Evolutionary conservation across 495 filamentous ascomycete genomes (phyloP), one percentile per base, ranked within the genome.

Genomic region (Neurospora sp.): DNA sequence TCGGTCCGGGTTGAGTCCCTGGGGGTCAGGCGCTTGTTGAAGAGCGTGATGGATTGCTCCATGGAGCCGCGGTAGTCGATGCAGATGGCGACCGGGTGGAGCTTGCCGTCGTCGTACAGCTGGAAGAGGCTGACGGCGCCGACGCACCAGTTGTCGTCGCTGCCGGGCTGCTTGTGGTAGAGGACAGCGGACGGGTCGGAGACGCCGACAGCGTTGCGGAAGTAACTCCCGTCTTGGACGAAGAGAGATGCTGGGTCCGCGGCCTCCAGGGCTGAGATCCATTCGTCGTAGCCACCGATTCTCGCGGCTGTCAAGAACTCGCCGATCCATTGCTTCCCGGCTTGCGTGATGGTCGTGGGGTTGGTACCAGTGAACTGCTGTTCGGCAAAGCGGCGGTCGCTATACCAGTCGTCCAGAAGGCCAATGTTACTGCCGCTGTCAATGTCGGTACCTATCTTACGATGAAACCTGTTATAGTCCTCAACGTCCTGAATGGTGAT

Each of bases 351-450:
- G 16, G 85, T 86, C 12, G 80, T 82, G 18, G 85, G 85, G 73
- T 87, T 86, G 37, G 81, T 81, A 8, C 85, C 85, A 35, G 84
- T 87, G 73, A 87, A 83, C 27, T 79, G 76, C 73, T 86, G 84
- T 70, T 87, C 84, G n/a, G 84, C 84, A 69, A 87, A 86, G 6
- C 80, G 77, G n/a, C 79, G 79, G 75, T 87, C 85, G 68, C 79
- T 80, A 74, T 76, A 87, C 85, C 85, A 87, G 76, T 87, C 84
- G 20, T 78, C 70, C 35, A 81, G 73, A 40, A 84, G 71, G 1
- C 84, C 84, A 53, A 86, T 81, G 74, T 86, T 86, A 9, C 78
- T 76, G 53, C 82, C 81, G 7, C 71, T 61, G 39, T 74, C 72
- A 61, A 85, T 83, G 61, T 84, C 83, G 12, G 79, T 84, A 4